Base-by-base conservation (phyloP, 2,329 filamentous ascomycete species). In the Ascochyta fabae region DNA sequence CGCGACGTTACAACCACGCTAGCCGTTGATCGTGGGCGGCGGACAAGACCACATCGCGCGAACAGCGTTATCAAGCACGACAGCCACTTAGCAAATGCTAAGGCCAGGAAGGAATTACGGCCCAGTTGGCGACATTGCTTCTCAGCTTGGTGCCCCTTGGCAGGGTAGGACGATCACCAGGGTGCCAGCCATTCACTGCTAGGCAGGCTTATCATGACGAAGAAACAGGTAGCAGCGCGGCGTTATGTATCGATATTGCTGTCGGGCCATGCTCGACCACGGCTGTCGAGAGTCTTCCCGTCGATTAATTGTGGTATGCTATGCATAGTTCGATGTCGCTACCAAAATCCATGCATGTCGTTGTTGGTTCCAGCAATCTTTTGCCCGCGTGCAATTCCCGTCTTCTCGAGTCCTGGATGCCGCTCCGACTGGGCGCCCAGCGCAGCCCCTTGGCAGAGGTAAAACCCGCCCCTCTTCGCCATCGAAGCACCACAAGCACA, bases 71-170 rank as follows among this genome's bases (percentile, higher is more conserved):
- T 69, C 67, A 55, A 61, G 40, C 29, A 33, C 45, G 48, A 50
- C 53, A 59, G 54, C 58, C 59, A 62, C 58, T 56, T 59, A 61
- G 58, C 57, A 51, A 60, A 53, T 54, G 60, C 65, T 62, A 65
- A 70, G 62, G 27, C 44, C 44, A 48, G 43, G 57, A 47, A 64
- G 61, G 54, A 56, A 42, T 36, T 53, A 44, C 42, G 54, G 60
- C 62, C 64, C 63, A 65, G 57, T 55, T 51, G 52, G 47, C 63
- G 54, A 62, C 60, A 65, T 59, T 67, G 65, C 66, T 65, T 69
- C 60, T 53, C 36, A 41, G 60, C 69, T 71, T 69, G 68, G 68
- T 68, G 58, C 16, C 19, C 58, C 69, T 71, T 69, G 68, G 68
- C 69, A 33, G 16, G 12, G 39, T 34, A 52, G 34, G 44, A 56